These are phyloP conservation scores for Aspergillus bridgeri DNA, from an alignment of 495 filamentous ascomycete genomes.

Conservation along the genomic window DNA sequence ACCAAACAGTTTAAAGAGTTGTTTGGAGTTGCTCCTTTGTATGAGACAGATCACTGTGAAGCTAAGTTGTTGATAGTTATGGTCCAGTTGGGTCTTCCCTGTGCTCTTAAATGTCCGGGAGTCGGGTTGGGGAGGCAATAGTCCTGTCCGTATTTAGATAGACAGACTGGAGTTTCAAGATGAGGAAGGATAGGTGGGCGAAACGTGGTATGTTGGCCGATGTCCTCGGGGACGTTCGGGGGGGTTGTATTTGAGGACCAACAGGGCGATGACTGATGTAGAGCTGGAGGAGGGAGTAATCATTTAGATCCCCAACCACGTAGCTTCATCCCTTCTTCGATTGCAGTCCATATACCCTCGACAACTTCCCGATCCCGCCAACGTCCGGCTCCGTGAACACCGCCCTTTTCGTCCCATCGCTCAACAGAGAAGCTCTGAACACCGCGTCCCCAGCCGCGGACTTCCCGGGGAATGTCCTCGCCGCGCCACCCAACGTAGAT, in stretches of 20 bases:
- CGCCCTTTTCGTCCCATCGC: conserved; percentile 64
- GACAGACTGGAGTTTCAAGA: not conserved
- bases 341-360: conserved; percentile 84
- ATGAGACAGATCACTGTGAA: not conserved
- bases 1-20: not conserved
- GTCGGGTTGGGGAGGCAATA: not conserved
- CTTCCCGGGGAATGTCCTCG: conserved; percentile 70
- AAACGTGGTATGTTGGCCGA: not conserved
- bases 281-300: not conserved
- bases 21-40: not conserved
- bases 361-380: conserved; percentile 94
- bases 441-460: conserved; percentile 80
- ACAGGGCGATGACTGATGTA: not conserved
- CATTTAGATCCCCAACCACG: conserved; percentile 70
- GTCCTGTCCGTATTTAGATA: not conserved
- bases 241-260: not conserved
- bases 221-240: not conserved
- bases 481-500: conserved; percentile 90
- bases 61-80: too few relatives aligned
- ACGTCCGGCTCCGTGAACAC: conserved; percentile 55
- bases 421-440: conserved; percentile 74
- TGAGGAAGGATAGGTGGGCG: not conserved
- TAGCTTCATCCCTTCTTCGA: conserved; percentile 83
- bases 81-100: not conserved
- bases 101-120: not conserved